phyloP scores from a whole-genome alignment of 345 rosid genomes.

The Schrenkiella parvula region DNA sequence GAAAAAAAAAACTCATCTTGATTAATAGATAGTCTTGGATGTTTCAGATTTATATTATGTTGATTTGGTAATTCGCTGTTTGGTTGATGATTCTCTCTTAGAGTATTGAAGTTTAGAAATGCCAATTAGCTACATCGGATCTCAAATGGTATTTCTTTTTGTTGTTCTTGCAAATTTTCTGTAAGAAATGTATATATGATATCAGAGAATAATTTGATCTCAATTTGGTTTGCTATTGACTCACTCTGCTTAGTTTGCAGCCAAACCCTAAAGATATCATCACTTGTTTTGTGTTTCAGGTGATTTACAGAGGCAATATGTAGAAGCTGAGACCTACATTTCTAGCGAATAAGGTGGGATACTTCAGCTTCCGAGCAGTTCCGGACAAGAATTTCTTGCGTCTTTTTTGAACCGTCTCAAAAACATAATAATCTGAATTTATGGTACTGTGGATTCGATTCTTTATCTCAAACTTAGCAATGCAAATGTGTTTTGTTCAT shows the following conservation, averaged over 20 bases:
- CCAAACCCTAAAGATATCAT: not conserved
- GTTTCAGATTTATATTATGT: not conserved
- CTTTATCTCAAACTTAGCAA: not conserved
- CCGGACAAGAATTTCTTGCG: not conserved
- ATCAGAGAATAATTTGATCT: not conserved
- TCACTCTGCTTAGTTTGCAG: not conserved
- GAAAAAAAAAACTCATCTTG: not conserved
- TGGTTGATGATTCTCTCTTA: not conserved
- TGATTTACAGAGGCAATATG: not conserved
- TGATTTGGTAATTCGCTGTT: not conserved
- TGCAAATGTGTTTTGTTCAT: not conserved
- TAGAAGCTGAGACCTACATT: not conserved
- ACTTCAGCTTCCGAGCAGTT: not conserved
- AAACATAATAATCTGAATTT: no score
- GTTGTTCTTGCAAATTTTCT: not conserved
- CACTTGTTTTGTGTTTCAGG: slow-evolving; percentile 8
- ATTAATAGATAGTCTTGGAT: not conserved
- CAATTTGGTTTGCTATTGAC: not conserved
- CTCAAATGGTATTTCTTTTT: not conserved
- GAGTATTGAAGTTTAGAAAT: no score
- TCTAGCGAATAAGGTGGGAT: not conserved
- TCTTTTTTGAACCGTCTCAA: no score
- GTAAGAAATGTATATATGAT: not conserved
- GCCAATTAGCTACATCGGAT: not conserved
- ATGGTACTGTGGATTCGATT: not conserved